Evolutionary conservation across 768 basidiomycete genomes (phyloP), one percentile per base, ranked within the genome.

Genomic region (Dacryopinax primogenitus): DNA sequence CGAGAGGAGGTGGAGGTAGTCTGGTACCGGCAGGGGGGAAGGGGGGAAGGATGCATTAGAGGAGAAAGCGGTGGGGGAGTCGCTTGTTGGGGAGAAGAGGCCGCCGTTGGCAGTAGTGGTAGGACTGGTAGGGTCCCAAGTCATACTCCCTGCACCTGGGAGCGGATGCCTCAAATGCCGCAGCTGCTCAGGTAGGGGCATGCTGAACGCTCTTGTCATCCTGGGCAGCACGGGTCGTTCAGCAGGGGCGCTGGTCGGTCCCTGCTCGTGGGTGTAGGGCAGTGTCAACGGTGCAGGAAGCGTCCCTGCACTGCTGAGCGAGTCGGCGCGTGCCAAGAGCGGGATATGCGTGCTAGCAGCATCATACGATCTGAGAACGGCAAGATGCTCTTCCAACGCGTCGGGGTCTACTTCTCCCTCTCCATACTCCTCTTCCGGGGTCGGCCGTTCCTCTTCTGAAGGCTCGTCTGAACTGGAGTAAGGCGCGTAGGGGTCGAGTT

Each of bases 131-230:
- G n/a, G n/a, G n/a, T n/a, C n/a, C n/a, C n/a, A n/a, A n/a, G n/a
- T n/a, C n/a, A n/a, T n/a, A n/a, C n/a, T n/a, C n/a, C n/a, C n/a
- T n/a, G n/a, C n/a, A n/a, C n/a, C n/a, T n/a, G n/a, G n/a, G 69
- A 78, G 79, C 7, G 91, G 92, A 71, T 92, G 85, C 69, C 81
- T 82, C 30, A 93, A 78, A 67, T 85, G 82, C 44, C 82, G 82
- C n/a, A 93, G 82, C 73, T 90, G 87, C 15, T 84, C 82, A 13
- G 89, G 84, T n/a, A 86, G 75, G 21, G 92, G 92, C 77, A 86
- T 83, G 18, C 91, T 90, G 69, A 87, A 84, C 1, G 87, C 85
- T 64, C 92, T 82, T 62, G 84, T 83, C 65, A 90, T 82, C n/a
- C 80, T 80, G 47, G 86, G 84, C 13, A 74, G 68, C 4, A 30